Evolutionary conservation across 805 yeast species (phyloP).

Genomic region (Ogataea ramenticola): DNA sequence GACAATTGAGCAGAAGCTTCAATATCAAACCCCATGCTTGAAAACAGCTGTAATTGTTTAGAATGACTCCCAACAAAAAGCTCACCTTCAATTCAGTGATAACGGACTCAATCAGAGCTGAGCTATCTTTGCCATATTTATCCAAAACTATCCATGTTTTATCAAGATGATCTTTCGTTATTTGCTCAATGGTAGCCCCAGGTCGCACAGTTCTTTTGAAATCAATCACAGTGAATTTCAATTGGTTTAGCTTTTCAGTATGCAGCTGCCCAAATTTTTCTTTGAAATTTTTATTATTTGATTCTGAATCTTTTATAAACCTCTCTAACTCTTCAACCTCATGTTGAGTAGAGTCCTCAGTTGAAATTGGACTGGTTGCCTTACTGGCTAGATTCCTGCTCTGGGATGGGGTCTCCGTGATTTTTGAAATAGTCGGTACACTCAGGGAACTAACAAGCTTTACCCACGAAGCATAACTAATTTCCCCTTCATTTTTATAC

Average conservation of each 20-base stretch:
- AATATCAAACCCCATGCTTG: slow-evolving; percentile 43
- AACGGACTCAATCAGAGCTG: slow-evolving; percentile 22
- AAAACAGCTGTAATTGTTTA: slow-evolving; percentile 59
- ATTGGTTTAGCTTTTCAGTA: slow-evolving; percentile 22
- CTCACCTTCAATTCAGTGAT: slow-evolving; percentile 50
- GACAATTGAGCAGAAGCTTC: slow-evolving; percentile 21
- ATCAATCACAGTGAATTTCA: slow-evolving; percentile 36
- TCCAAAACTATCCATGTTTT: slow-evolving; percentile 50
- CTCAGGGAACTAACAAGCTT: background rate
- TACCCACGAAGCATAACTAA: slow-evolving; percentile 1
- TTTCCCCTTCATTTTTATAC: slow-evolving; percentile 7
- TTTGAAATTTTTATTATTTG: slow-evolving; percentile 24
- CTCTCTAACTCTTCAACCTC: background rate
- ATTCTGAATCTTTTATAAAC: slow-evolving; percentile 10
- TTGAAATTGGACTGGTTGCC: background rate
- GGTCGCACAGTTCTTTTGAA: slow-evolving; percentile 31
- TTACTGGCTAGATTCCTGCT: background rate
- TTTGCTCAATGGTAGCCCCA: slow-evolving; percentile 28
- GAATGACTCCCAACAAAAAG: slow-evolving; percentile 38
- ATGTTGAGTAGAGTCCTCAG: background rate
- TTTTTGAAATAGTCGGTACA: background rate
- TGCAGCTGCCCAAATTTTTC: slow-evolving; percentile 4
- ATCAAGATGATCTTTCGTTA: slow-evolving; percentile 49
- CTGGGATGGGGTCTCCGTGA: slow-evolving; percentile 2
- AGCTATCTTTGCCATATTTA: slow-evolving; percentile 23